Base-by-base conservation (phyloP, 1,139 yeast species). In the Kodamaea fungicola region DNA sequence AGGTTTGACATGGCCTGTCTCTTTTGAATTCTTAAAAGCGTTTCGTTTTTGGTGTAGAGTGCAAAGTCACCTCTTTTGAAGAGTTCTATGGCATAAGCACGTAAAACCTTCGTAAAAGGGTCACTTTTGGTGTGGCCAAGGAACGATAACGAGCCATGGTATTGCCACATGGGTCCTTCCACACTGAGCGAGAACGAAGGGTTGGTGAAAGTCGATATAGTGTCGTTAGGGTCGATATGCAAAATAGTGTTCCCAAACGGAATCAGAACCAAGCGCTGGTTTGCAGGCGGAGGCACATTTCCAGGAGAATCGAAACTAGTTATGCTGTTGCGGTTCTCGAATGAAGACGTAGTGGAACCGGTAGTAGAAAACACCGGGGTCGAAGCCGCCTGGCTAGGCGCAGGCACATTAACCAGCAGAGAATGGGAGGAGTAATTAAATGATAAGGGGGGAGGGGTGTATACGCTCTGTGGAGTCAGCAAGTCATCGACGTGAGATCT, bases 51-150 rank as follows among this genome's bases (percentile, higher is more conserved):
- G 4, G 62, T 54, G 42, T 61, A 69, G 38, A 57, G 61, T 0
- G 66, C 48, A 45, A 70, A 59, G 37, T 60, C 67, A 7, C 74
- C 76, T 5, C 63, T 51, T 37, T 55, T 52, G 39, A 69, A 58
- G 8, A 70, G 50, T 21, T 58, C 52, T 6, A 67, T 53, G 2
- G 68, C 64, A 47, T 61, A 70, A 33, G 61, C 59, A 28, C 76
- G 54, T 30, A 70, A 53, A 30, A 68, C 57, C 36, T 64, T 63
- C 27, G 67, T 59, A 43, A 64, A 71, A 6, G 70, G 65, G 43
- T 71, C 76, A 41, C 67, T 56, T 41, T 70, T 71, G 4, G 71
- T 63, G 30, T 70, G 50, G 1, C 75, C 76, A 31, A 68, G 58
- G 40, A 67, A 70, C 2, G 74, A 64, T 22, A 70, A 44, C n/a